Base-by-base conservation (phyloP, 1,284 basidiomycete genomes). In the Ganoderma sinense region DNA sequence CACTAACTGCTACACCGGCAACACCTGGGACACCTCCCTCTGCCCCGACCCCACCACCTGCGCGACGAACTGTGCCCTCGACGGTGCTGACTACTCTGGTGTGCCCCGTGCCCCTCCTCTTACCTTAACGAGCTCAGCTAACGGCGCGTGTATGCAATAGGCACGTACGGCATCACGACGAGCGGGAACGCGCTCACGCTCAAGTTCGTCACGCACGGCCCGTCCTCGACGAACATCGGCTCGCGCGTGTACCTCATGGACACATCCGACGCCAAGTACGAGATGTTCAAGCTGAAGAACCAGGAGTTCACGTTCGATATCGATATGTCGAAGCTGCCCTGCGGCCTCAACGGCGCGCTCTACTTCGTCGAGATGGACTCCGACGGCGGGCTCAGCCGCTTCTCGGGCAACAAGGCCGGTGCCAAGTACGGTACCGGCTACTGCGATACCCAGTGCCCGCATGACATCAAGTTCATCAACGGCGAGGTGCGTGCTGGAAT, bases 281-380 rank as follows among this genome's bases (percentile, higher is more conserved):
- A 88, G 79, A 80, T 83, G 75, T 88, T 88, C 83, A 84, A 87
- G 73, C 81, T 85, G 68, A 75, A 82, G 74, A 87, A 87, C 80
- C 83, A 86, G 75, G 87, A 89, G 79, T 88, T 89, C 78, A 83
- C 85, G 39, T 88, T 88, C 78, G 86, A 88, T 76, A 85, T 89
- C 75, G 87, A 89, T 77, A 81, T 88, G 67, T 86, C 85, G 70
- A 79, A 86, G 67, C 83, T 89, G 45, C 84, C 85, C 33, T 88
- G 88, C 74, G 88, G 87, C 74, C 81, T 88, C 74, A 88, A 87
- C 79, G 87, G 86, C 69, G 86, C 86, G 31, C 77, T 83, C 72
- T 84, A 84, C 78, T 80, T 84, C 76, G 74, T 78, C 53, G 78
- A 80, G 72, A 84, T 84, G 83, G 81, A 80, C 72, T 74, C 77